These are phyloP conservation scores for Agastache rugosa DNA, from an alignment of 257 asterid species.

Conservation along the genomic window DNA sequence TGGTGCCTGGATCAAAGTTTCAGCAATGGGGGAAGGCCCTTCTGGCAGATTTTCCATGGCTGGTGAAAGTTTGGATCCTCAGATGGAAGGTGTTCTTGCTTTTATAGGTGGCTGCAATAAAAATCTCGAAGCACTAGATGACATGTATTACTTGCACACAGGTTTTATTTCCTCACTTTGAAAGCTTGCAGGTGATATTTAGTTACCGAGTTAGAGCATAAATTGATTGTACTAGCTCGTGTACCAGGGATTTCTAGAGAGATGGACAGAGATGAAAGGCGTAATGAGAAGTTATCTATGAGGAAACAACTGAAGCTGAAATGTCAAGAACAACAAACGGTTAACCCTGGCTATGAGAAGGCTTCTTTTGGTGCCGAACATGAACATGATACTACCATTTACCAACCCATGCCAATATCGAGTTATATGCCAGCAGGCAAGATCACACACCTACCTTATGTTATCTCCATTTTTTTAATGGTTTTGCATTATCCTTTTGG, in stretches of 20 bases:
- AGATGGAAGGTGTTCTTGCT: slow-evolving; percentile 79
- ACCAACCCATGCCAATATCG: slow-evolving; percentile 66
- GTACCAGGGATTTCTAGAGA: slow-evolving; percentile 69
- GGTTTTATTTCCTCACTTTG: slow-evolving; percentile 49
- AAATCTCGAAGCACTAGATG: slow-evolving; percentile 93
- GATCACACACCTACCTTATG: slow-evolving; percentile 22
- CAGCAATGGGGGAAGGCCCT: slow-evolving; percentile 78
- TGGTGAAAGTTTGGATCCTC: slow-evolving; percentile 88
- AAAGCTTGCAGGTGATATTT: slow-evolving; percentile 33
- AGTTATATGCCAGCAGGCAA: slow-evolving; percentile 76
- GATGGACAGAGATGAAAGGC: slow-evolving; percentile 66
- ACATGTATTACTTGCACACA: slow-evolving; percentile 85
- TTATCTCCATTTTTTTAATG: background rate
- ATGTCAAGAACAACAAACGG: slow-evolving; percentile 67
- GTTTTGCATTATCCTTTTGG: slow-evolving; percentile 21
- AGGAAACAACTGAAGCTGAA: slow-evolving; percentile 90
- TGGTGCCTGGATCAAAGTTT: slow-evolving; percentile 78
- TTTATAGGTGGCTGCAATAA: slow-evolving; percentile 97
- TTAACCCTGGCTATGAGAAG: slow-evolving; percentile 48
- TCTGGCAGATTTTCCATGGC: slow-evolving; percentile 96
- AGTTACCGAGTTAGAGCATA: slow-evolving; percentile 28
- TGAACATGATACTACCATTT: slow-evolving; percentile 52
- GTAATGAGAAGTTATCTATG: slow-evolving; percentile 79
- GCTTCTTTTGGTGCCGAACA: slow-evolving; percentile 49
- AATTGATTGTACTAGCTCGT: slow-evolving; percentile 4